phyloP scores from a whole-genome alignment of 2,329 filamentous ascomycete species.

The Ceratocystis huliohia region DNA sequence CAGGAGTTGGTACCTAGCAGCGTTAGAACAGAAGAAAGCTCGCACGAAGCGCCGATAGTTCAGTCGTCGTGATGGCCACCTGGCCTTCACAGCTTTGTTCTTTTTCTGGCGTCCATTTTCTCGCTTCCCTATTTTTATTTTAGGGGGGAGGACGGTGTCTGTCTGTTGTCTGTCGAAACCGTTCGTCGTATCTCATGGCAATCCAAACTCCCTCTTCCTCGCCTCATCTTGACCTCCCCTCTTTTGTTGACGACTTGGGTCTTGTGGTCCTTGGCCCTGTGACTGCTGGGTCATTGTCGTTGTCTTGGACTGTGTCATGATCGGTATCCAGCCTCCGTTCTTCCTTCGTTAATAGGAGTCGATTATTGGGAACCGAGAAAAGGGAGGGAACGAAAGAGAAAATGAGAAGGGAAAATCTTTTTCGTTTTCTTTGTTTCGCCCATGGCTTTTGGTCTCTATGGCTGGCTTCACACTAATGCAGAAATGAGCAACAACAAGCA shows the following conservation, averaged over 20 bases:
- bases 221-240: not conserved
- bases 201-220: no score
- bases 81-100: not conserved
- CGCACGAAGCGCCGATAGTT: not conserved
- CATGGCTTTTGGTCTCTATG: not conserved
- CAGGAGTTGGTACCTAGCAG: not conserved
- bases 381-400: not conserved
- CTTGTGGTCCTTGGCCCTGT: not conserved
- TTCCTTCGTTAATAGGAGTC: not conserved
- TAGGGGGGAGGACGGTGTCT: not conserved
- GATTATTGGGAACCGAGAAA: not conserved
- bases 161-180: no score
- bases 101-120: not conserved
- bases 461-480: not conserved
- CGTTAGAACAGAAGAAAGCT: not conserved
- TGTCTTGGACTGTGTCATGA: slow-evolving; percentile 6
- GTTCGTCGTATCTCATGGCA: no score
- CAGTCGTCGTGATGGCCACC: no score
- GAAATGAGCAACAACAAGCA: not conserved
- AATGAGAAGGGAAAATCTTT: not conserved
- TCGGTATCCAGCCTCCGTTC: slow-evolving; percentile 1
- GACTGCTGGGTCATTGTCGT: not conserved
- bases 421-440: not conserved
- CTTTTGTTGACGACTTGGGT: not conserved
- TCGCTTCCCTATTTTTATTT: not conserved